Evolutionary conservation across 1,139 yeast genomes (phyloP), one percentile per base, ranked within the genome.

Genomic region (Saccharomyces hybrid): DNA sequence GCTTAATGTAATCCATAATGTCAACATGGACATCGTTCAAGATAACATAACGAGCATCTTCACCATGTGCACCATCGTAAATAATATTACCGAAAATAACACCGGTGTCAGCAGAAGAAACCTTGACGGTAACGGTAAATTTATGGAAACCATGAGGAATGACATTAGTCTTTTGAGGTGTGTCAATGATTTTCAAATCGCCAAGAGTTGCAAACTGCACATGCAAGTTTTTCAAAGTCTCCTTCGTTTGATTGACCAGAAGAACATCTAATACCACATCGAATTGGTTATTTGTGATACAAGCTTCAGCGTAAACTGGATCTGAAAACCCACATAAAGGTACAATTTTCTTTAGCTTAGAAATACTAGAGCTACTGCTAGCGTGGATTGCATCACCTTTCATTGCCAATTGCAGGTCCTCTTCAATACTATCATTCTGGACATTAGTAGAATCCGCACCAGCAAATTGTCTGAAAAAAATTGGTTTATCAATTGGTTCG

Each of bases 191-290:
- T 75, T 91, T 91, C 71, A 95, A 79, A 69, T 93, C 99, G 57
- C 99, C 99, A 54, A 95, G 78, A 1, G 98, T 89, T 51, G 97
- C 97, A 76, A 95, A 91, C 72, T 95, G 99, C 55, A 93, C 96
- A 51, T 91, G 85, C 60, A 95, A 77, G 71, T 95, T 93, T 68
- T 96, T 88, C 68, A 95, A 80, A 4, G 99, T 95, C 60, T 83
- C 86, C 16, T 84, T 84, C 6, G 99, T 93, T 75, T 95, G 99
- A 71, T 95, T 95, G 52, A 95, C 98, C 62, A 95, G 77, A 68
- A 95, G 76, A 27, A 95, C 97, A 66, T 95, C 99, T 66, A 95
- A 78, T 0, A 90, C 93, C 64, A 95, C 96, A 71, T 95, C 99
- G 71, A 87, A 93, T 73, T 95, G 99, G 65, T 93, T 96, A 24